A percentile compares a stretch with the other conserved stretches of the same genome.
These are phyloP conservation scores for Nakazawaea siamensis DNA, from an alignment of 805 yeast genomes.

Conservation along the genomic window DNA sequence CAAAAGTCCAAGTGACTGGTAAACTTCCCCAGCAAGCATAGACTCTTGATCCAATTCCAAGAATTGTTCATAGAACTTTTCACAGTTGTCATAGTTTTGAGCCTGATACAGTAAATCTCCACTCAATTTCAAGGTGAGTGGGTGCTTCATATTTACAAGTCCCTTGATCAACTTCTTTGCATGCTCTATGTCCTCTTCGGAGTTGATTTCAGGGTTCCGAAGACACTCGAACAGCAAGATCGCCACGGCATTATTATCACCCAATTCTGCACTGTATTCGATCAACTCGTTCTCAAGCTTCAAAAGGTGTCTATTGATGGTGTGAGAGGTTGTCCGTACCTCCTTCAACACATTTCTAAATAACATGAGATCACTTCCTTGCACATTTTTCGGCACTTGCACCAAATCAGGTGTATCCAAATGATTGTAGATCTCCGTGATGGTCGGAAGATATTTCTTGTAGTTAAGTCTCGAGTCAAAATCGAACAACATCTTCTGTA, in stretches of 20 bases:
- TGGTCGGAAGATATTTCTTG: conserved; percentile 43
- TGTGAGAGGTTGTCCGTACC: conserved; percentile 51
- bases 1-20: conserved; percentile 54
- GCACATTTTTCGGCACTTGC: conserved; percentile 8
- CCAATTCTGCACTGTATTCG: conserved; percentile 79
- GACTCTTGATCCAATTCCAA: conserved; percentile 49
- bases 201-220: conserved; percentile 19
- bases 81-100: conserved; percentile 44
- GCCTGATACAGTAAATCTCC: conserved; percentile 65
- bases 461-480: conserved; percentile 51
- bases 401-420: conserved; percentile 25
- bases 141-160: conserved; percentile 54
- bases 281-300: conserved; percentile 63
- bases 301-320: conserved; percentile 46
- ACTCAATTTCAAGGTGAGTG: conserved; percentile 65
- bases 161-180: conserved; percentile 56
- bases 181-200: conserved; percentile 48
- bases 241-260: conserved; percentile 75
- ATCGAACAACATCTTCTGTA: conserved; percentile 59
- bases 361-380: conserved; percentile 52
- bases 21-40: conserved; percentile 63
- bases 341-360: conserved; percentile 62
- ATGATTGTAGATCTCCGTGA: conserved; percentile 40
- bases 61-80: conserved; percentile 49
- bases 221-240: conserved; percentile 63